Conservation (phyloP, 192 early-diverging fungal species). For the Kappamyces sp. region DNA sequence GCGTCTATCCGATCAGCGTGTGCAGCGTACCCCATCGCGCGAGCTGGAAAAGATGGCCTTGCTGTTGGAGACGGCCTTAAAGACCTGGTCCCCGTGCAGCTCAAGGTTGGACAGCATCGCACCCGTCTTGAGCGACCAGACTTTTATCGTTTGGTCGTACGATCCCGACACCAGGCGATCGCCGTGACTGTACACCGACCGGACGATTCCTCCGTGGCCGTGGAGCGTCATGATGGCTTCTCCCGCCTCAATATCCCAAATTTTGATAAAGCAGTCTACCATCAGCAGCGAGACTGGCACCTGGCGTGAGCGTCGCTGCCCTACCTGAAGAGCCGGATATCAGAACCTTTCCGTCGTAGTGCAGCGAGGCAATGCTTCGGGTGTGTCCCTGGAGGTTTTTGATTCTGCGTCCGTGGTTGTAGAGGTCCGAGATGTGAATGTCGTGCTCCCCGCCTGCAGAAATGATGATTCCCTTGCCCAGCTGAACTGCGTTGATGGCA, state of each 20-base stretch:
- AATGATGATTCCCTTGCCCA: constrained; percentile 22
- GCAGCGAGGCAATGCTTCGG: constrained; percentile 82
- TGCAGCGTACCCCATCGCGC: too few relatives aligned
- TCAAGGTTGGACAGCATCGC: constrained; percentile 21
- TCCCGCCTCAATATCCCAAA: constrained; percentile 67
- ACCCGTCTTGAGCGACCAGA: constrained; percentile 77
- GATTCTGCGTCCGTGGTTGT: constrained; percentile 58
- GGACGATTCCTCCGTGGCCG: constrained; percentile 64
- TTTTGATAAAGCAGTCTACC: constrained; percentile 63
- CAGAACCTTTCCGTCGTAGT: constrained; percentile 79
- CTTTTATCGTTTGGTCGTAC: constrained; percentile 82
- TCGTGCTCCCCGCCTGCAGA: constrained; percentile 28
- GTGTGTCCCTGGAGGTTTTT: constrained; percentile 66
- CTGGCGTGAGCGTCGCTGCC: constrained; percentile 2
- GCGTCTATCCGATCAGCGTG: too few relatives aligned
- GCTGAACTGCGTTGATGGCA: constrained; percentile 76
- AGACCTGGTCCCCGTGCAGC: constrained; percentile 48
- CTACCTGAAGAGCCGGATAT: constrained; percentile 73
- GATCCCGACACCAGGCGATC: constrained; percentile 74
- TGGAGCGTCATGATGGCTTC: constrained; percentile 38
- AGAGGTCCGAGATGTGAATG: constrained; percentile 73
- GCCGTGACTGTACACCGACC: constrained; percentile 63
- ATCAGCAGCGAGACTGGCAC: not conserved
- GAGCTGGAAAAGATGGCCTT: too few relatives aligned
- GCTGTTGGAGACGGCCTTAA: too few relatives aligned